Evolutionary conservation across 352 stramenopile genomes (phyloP).

Genomic region (Halophytophthora polymorphica): DNA sequence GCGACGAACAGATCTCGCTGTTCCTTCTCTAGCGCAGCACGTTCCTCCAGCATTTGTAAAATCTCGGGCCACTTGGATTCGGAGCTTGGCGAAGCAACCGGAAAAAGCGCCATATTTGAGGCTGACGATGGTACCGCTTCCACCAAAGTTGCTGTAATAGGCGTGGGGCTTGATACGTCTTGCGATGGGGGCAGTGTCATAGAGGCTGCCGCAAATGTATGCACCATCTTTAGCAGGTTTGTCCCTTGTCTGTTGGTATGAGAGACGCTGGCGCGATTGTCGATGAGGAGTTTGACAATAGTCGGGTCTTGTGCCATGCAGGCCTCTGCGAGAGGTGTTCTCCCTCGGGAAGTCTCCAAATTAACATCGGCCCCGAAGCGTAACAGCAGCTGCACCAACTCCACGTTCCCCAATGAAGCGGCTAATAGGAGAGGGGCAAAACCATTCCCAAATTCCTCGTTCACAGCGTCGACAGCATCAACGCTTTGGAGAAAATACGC

Average conservation of each 20-base stretch:
- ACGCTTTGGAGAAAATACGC: constrained; percentile 60
- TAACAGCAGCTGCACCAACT: constrained; percentile 52
- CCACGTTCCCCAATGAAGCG: constrained; percentile 38
- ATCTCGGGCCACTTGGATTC: constrained; percentile 29
- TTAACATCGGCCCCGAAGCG: constrained; percentile 73
- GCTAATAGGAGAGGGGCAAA: constrained; percentile 61
- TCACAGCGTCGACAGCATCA: constrained; percentile 25
- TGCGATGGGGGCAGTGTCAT: too few relatives aligned
- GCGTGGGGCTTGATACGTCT: not conserved
- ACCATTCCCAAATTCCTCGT: constrained; percentile 65
- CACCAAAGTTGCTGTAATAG: too few relatives aligned
- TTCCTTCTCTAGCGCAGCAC: constrained; percentile 42
- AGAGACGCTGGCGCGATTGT: constrained; percentile 52
- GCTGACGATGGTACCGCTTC: too few relatives aligned
- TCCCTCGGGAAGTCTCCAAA: constrained; percentile 56
- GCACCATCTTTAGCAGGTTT: constrained; percentile 42
- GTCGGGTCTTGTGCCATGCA: constrained; percentile 39
- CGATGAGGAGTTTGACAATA: constrained; percentile 59
- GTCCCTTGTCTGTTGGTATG: constrained; percentile 63
- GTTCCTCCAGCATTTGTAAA: constrained; percentile 40
- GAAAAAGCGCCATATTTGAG: too few relatives aligned
- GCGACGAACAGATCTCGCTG: constrained; percentile 62
- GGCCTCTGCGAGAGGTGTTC: constrained; percentile 64
- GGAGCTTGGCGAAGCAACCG: too few relatives aligned
- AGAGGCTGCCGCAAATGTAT: constrained; percentile 9